Evolutionary conservation across 176 grass and related monocot genomes (phyloP).

Genomic region (Triticum aestivum): DNA sequence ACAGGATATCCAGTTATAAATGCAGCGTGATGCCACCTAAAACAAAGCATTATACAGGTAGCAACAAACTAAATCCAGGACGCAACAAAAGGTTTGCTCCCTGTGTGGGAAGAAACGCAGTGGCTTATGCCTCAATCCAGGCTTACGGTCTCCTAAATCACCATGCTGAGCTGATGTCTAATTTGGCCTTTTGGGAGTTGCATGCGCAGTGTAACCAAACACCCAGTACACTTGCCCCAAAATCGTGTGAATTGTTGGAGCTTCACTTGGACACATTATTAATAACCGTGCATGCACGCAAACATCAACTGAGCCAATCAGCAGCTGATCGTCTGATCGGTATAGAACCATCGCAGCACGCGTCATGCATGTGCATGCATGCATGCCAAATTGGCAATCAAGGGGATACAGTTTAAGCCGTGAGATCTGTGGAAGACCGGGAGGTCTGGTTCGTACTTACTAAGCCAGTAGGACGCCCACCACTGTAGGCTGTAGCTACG

Average conservation of each 20-base stretch:
- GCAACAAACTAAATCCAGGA: not conserved
- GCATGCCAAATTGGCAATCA: no score
- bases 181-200: constrained; percentile 4
- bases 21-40: not conserved
- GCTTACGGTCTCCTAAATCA: not conserved
- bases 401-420: no score
- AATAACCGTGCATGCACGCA: not conserved
- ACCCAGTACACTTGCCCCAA: not conserved
- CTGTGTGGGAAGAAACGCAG: not conserved
- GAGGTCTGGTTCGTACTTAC: not conserved
- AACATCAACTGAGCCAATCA: not conserved
- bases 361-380: no score
- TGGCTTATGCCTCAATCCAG: constrained; percentile 29
- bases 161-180: not conserved
- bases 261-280: not conserved
- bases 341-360: not conserved
- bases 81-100: not conserved
- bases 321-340: not conserved
- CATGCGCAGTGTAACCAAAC: not conserved
- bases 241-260: not conserved
- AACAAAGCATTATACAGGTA: not conserved
- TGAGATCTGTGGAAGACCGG: no score
- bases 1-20: constrained; percentile 18
- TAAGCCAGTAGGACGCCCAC: not conserved
- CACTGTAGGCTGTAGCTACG: constrained; percentile 8